phyloP scores from a whole-genome alignment of 768 basidiomycete genomes.

The Pleurotus pulmonarius region DNA sequence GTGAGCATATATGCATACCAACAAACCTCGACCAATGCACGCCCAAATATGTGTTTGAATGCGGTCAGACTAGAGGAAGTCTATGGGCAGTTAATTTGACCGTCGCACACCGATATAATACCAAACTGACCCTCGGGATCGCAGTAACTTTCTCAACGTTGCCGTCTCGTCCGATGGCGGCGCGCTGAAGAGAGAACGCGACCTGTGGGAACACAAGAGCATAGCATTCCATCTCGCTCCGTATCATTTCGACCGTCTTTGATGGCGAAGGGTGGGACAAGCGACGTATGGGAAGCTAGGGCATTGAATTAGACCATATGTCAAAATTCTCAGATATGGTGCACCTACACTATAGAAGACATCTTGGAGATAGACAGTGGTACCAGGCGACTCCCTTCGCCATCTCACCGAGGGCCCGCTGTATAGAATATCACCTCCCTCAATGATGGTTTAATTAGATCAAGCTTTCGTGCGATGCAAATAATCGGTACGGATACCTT shows the following conservation, averaged over 20 bases:
- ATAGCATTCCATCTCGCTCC: constrained; percentile 67
- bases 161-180: constrained; percentile 30
- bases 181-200: constrained; percentile 63
- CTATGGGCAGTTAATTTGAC: constrained; percentile 30
- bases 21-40: constrained; percentile 64
- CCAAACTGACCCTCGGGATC: constrained; percentile 57
- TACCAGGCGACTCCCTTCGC: constrained; percentile 71
- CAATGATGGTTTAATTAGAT: not conserved
- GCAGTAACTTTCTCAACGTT: constrained; percentile 41
- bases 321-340: constrained; percentile 1
- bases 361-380: constrained; percentile 80
- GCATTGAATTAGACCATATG: constrained; percentile 8
- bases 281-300: constrained; percentile 77
- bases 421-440: constrained; percentile 70
- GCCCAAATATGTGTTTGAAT: constrained; percentile 75
- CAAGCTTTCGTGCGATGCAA: too few species aligned
- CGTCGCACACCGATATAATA: constrained; percentile 8
- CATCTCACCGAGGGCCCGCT: constrained; percentile 72
- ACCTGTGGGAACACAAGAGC: constrained; percentile 73
- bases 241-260: constrained; percentile 63
- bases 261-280: constrained; percentile 58
- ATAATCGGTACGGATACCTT: constrained; percentile 45
- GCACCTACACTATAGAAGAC: constrained; percentile 80
- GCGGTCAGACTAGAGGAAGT: constrained; percentile 57
- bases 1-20: not conserved